These are phyloP conservation scores for Immersiella caudata DNA, from an alignment of 495 filamentous ascomycete genomes.

Conservation along the genomic window DNA sequence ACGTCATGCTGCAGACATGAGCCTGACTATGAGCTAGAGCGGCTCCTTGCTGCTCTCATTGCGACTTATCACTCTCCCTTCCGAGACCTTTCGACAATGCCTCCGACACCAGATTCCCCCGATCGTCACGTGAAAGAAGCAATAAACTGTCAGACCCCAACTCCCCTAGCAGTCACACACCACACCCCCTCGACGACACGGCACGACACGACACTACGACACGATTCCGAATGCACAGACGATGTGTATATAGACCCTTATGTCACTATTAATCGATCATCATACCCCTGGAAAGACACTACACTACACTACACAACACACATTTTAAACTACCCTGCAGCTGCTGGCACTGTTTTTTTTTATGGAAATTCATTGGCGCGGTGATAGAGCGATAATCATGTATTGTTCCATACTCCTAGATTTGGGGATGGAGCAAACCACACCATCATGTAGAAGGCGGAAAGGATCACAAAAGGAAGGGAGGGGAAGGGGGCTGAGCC, in stretches of 20 bases:
- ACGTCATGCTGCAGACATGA: conserved; percentile 53
- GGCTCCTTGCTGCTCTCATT: conserved; percentile 16
- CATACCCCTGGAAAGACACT: conserved; percentile 32
- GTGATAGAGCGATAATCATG: conserved; percentile 38
- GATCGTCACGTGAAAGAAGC: conserved; percentile 23
- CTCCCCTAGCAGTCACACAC: conserved; percentile 26
- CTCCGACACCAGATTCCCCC: conserved; percentile 10
- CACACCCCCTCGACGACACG: conserved; percentile 27
- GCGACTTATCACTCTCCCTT: conserved; percentile 11
- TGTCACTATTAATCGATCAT: conserved; percentile 29
- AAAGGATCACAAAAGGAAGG: conserved; percentile 23
- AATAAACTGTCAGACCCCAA: conserved; percentile 21
- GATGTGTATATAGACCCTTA: conserved; percentile 40
- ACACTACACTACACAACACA: conserved; percentile 12
- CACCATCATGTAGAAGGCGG: conserved; percentile 38
- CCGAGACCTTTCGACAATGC: conserved; percentile 20
- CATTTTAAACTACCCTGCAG: conserved; percentile 32
- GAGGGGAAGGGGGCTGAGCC: conserved; percentile 20
- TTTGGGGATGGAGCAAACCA: conserved; percentile 29
- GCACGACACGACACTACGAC: conserved; percentile 35
- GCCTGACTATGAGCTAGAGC: conserved; percentile 12
- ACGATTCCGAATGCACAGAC: conserved; percentile 35
- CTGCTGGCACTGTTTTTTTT: conserved; percentile 31
- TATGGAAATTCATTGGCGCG: conserved; percentile 27
- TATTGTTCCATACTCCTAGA: conserved; percentile 37